A percentile compares a stretch with the other conserved stretches of the same genome.
These are phyloP conservation scores for Boechera retrofracta DNA, from an alignment of 345 rosid species.

Conservation along the genomic window DNA sequence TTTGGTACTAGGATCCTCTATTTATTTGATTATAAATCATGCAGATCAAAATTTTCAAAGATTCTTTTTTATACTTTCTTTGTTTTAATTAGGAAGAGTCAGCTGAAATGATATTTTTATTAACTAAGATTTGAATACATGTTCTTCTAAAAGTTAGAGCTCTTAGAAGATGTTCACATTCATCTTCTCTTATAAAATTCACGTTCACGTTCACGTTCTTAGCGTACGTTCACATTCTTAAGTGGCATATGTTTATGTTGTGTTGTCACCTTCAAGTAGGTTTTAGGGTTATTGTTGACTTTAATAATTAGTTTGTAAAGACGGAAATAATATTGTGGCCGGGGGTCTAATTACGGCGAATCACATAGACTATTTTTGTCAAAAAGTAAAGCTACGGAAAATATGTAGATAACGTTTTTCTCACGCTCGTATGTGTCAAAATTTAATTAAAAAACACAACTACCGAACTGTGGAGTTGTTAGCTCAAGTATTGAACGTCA, in stretches of 20 bases:
- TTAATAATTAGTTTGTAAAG: background rate
- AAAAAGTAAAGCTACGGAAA: background rate
- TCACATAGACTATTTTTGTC: background rate
- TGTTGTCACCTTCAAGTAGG: background rate
- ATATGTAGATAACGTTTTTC: background rate
- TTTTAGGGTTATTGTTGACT: constrained; percentile 10
- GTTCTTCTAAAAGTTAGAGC: background rate
- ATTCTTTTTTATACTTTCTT: constrained; percentile 1
- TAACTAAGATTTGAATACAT: background rate
- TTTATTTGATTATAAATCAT: constrained; percentile 18
- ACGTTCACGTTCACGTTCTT: background rate
- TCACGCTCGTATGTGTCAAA: background rate
- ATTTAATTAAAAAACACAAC: background rate
- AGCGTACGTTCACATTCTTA: background rate
- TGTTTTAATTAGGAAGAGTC: background rate
- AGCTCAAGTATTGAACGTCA: constrained; percentile 1
- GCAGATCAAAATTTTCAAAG: background rate
- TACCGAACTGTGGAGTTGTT: constrained; percentile 14
- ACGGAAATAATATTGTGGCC: background rate
- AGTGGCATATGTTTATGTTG: background rate
- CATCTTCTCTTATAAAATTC: background rate
- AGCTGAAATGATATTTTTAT: background rate
- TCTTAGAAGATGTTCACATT: background rate
- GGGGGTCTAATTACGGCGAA: background rate
- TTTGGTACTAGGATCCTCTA: constrained; percentile 38